Evolutionary conservation across 2,329 filamentous ascomycete genomes (phyloP).

Genomic region (Fusarium multiceps): DNA sequence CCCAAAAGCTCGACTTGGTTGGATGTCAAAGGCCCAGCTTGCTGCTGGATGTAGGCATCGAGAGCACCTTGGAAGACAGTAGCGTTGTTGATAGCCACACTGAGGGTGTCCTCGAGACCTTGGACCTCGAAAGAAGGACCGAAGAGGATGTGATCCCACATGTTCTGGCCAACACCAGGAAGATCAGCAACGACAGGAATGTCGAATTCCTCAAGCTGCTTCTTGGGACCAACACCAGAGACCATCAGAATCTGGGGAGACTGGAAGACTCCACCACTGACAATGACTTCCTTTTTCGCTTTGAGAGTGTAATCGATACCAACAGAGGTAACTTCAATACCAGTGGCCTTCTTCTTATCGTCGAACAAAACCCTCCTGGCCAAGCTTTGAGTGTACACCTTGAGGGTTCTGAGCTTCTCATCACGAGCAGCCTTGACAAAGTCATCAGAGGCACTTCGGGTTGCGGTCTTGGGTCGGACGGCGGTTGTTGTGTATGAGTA

Average conservation of each 20-base stretch:
- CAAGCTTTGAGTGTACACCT: conserved; percentile 54
- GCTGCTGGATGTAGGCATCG: conserved; percentile 22
- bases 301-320: conserved; percentile 33
- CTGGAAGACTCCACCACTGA: conserved; percentile 34
- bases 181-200: conserved; percentile 30
- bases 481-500: conserved; percentile 43
- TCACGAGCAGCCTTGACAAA: conserved; percentile 45
- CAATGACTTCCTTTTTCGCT: conserved; percentile 34
- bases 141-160: conserved; percentile 39
- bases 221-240: conserved; percentile 35
- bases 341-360: conserved; percentile 52
- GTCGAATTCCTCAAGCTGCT: conserved; percentile 12
- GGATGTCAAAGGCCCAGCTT: conserved; percentile 39
- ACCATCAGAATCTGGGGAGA: conserved; percentile 40
- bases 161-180: conserved; percentile 37
- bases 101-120: conserved; percentile 41
- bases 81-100: conserved; percentile 33
- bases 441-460: conserved; percentile 44
- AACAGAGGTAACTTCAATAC: conserved; percentile 47
- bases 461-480: conserved; percentile 31
- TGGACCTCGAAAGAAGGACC: conserved; percentile 34
- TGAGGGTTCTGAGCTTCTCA: conserved; percentile 49
- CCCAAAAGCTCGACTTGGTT: conserved; percentile 42
- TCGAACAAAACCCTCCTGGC: conserved; percentile 60
- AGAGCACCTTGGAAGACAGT: conserved; percentile 27